Conservation (phyloP, 1,139 yeast species). For the Yamadazyma kanchanaburiensis region DNA sequence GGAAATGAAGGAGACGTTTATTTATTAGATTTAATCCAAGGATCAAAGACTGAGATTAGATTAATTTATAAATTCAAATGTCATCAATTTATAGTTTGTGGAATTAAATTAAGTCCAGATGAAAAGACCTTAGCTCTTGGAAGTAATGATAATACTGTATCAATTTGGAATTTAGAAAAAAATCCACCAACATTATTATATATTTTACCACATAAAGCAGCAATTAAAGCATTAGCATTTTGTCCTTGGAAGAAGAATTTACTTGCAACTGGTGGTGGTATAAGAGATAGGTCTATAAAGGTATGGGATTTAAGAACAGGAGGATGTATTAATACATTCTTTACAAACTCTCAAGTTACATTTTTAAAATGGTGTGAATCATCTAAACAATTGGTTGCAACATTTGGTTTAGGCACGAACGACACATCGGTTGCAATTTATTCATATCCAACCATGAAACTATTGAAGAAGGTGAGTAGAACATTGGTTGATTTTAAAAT, state of each 20-base stretch:
- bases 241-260: conserved; percentile 44
- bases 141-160: conserved; percentile 68
- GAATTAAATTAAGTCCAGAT: conserved; percentile 51
- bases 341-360: conserved; percentile 74
- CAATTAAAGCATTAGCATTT: conserved; percentile 43
- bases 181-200: conserved; percentile 41
- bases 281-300: conserved; percentile 45
- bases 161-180: conserved; percentile 59
- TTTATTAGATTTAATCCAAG: neutral
- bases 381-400: conserved; percentile 64
- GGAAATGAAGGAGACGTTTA: neutral
- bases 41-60: no score
- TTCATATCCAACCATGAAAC: conserved; percentile 61
- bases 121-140: conserved; percentile 61
- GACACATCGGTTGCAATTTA: conserved; percentile 54
- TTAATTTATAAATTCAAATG: conserved; percentile 38
- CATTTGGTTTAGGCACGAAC: conserved; percentile 73
- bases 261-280: conserved; percentile 46
- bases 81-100: conserved; percentile 69
- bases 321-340: conserved; percentile 51
- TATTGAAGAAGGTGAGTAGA: conserved; percentile 50
- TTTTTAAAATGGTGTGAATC: conserved; percentile 72
- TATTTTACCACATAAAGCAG: conserved; percentile 42
- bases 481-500: conserved; percentile 54
- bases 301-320: conserved; percentile 87